Percentiles rank a stretch among this genome's conserved stretches.
phyloP scores from a whole-genome alignment of 2,329 filamentous ascomycete genomes.

The Aureobasidium sp. region DNA sequence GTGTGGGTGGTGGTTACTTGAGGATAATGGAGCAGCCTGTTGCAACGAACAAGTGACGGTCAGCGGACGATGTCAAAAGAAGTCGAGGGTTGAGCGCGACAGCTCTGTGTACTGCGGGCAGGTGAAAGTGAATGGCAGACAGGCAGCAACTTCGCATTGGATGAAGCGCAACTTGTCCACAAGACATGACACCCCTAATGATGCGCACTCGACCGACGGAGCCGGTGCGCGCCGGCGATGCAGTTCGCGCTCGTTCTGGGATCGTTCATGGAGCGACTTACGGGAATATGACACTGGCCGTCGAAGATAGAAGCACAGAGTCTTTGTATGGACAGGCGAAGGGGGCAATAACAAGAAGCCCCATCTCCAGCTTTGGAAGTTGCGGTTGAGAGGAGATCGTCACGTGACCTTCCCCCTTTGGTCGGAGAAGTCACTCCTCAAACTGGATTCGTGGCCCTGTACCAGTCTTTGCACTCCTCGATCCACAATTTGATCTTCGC shows the following conservation, averaged over 20 bases:
- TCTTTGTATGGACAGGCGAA: constrained; percentile 10
- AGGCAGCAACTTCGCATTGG: constrained; percentile 8
- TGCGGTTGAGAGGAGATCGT: constrained; percentile 8
- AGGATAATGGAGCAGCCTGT: not conserved
- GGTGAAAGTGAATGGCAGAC: not conserved
- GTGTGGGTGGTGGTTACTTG: constrained; percentile 10
- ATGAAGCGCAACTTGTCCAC: constrained; percentile 12
- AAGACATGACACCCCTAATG: constrained; percentile 11
- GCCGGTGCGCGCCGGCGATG: not conserved
- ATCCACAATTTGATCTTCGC: constrained; percentile 4
- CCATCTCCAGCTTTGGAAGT: constrained; percentile 12
- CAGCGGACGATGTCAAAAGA: not conserved
- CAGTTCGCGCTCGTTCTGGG: not conserved
- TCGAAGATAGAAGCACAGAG: constrained; percentile 1
- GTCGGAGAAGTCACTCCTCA: not conserved
- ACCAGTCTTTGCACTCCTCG: not conserved
- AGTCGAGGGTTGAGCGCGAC: not conserved
- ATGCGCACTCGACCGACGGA: constrained; percentile 4
- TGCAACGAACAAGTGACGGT: not conserved
- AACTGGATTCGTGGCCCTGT: constrained; percentile 10
- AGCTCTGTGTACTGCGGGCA: not conserved
- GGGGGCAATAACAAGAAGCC: constrained; percentile 12
- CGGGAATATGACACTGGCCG: constrained; percentile 10
- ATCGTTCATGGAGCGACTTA: not conserved
- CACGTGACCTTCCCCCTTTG: not conserved